Base-by-base conservation (phyloP, 192 early-diverging fungal species). In the Diversispora epigaea region DNA sequence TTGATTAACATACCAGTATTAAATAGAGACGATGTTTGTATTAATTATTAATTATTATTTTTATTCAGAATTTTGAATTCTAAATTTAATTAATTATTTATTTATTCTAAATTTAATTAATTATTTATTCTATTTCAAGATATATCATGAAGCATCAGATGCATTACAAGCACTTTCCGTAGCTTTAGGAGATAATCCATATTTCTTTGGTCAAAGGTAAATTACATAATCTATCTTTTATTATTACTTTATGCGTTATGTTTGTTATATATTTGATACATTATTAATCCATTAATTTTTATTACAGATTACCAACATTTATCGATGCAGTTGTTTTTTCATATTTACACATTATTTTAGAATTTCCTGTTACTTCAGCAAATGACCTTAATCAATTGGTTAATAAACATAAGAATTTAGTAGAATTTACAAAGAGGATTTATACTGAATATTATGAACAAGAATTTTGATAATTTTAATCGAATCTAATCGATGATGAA, bases 271-370 rank as follows among this genome's bases (percentile, higher is more conserved):
- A 64, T 66, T 65, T 62, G 1, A 57, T 21, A 32, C 25, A 32
- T 32, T 32, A 32, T 32, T 32, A 32, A 32, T 32, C 0, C 25
- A 32, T 32, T 32, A 32, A 32, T 32, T 32, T 32, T 32, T 32
- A 40, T 56, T n/a, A 17, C 50, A 84, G 79, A 19, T 75, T 79
- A 43, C 87, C 87, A 3, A 85, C 82, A 12, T 72, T 75, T 10
- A 64, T 85, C 1, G 89, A 90, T 76, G 89, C 89, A 11, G 76
- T 81, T 10, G 67, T 87, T 1, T 90, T 90, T 82, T 82, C 87
- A 8, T 87, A 90, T 73, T 76, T 88, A 11, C 86, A 90, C 52
- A 72, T 80, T 58, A 84, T 89, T 39, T 73, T 90, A 14, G 77
- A 77, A 21, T 40, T 80, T 15, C 78, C 82, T 54, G 62, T 69